phyloP scores from a whole-genome alignment of 2,329 filamentous ascomycete species.

The Phialophora verrucosa region DNA sequence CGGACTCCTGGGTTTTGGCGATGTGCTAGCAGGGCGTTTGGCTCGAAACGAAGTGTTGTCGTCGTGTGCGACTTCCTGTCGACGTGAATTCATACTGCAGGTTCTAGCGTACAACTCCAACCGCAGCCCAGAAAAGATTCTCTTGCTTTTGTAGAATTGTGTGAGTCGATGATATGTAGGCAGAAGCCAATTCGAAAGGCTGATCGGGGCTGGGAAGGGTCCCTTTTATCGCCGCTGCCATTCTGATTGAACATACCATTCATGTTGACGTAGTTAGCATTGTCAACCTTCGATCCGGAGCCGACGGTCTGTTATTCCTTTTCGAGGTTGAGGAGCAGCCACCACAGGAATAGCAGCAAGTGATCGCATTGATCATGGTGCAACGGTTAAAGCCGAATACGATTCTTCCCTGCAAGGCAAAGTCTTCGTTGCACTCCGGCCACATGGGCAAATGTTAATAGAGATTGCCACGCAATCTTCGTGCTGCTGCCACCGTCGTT shows the following conservation, averaged over 20 bases:
- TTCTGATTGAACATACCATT: no score
- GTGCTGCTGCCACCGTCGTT: neutral
- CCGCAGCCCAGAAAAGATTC: neutral
- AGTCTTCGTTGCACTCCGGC: neutral
- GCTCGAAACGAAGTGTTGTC: neutral
- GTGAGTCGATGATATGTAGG: no score
- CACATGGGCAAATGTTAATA: neutral
- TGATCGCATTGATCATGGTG: neutral
- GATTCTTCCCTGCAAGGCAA: neutral
- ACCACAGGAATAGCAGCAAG: neutral
- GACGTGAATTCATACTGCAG: neutral
- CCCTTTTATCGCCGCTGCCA: no score
- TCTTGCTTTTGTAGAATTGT: no score
- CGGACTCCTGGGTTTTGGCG: neutral
- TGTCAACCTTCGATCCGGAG: no score
- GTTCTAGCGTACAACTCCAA: no score
- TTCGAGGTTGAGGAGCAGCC: neutral
- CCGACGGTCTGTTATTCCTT: no score
- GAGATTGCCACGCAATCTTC: constrained; percentile 13
- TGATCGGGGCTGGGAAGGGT: no score
- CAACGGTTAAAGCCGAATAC: neutral
- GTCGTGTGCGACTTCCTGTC: neutral
- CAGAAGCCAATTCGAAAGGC: no score
- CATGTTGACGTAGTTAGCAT: no score
- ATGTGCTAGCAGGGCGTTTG: neutral